Percentiles rank a stretch among this genome's conserved stretches.
Evolutionary conservation across 805 yeast species (phyloP).

Genomic region (Teunomyces cretensis): DNA sequence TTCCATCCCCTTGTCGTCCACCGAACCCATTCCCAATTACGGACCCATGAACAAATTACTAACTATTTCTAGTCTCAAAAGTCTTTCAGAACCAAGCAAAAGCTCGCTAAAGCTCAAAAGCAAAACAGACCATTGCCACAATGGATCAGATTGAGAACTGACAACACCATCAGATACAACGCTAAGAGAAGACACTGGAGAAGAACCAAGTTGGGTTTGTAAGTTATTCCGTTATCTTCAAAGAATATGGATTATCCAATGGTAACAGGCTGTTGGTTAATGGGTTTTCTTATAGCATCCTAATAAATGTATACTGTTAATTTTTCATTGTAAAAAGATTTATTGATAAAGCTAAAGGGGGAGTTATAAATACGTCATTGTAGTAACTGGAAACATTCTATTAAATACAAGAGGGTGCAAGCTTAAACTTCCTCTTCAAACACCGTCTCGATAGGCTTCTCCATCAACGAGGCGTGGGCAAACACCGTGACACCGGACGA

Average conservation of each 20-base stretch:
- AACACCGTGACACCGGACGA: slow-evolving; percentile 76
- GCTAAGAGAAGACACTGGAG: slow-evolving; percentile 99
- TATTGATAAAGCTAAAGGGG: too few species aligned
- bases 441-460: slow-evolving; percentile 92
- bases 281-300: slow-evolving; percentile 4
- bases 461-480: slow-evolving; percentile 87
- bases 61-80: slow-evolving; percentile 70
- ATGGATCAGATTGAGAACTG: slow-evolving; percentile 98
- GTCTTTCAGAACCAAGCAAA: slow-evolving; percentile 95
- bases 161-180: slow-evolving; percentile 97
- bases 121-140: slow-evolving; percentile 99
- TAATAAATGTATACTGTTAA: slow-evolving; percentile 4
- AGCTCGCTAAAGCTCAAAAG: slow-evolving; percentile 97
- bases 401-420: too few species aligned
- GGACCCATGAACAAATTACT: slow-evolving; percentile 19
- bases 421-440: slow-evolving; percentile 72
- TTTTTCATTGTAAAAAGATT: too few species aligned
- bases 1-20: too few species aligned
- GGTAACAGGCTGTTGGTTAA: slow-evolving; percentile 3
- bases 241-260: slow-evolving; percentile 3
- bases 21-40: too few species aligned
- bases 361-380: too few species aligned
- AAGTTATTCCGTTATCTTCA: slow-evolving; percentile 34
- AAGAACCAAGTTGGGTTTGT: slow-evolving; percentile 98
- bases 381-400: background rate